Conservation (phyloP, 2,329 filamentous ascomycete genomes). For the Penicillium janthinellum region DNA sequence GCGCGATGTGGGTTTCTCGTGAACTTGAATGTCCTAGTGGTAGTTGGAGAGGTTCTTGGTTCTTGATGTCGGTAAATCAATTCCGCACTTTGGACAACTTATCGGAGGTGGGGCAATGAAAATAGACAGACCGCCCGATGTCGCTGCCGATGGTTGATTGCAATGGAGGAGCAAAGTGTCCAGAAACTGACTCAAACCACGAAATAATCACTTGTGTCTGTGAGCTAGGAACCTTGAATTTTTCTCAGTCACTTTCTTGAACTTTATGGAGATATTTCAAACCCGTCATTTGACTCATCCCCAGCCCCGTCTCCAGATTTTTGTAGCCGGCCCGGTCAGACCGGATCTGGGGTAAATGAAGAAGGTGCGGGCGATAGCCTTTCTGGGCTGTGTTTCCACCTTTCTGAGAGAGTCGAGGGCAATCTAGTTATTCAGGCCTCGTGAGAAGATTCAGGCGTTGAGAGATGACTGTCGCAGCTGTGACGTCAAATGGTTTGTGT, state of each 20-base stretch:
- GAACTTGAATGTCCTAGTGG: not conserved
- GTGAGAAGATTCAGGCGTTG: not conserved
- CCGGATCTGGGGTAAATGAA: not conserved
- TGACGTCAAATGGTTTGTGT: not conserved
- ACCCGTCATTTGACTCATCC: not conserved
- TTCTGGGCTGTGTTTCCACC: too few relatives aligned
- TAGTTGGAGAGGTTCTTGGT: not conserved
- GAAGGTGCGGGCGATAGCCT: too few relatives aligned
- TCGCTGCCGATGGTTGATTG: not conserved
- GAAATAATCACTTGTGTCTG: not conserved
- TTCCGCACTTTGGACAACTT: conserved; percentile 10
- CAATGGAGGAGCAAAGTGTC: not conserved
- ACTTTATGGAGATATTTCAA: not conserved
- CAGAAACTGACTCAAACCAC: too few relatives aligned
- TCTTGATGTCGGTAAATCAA: conserved; percentile 2
- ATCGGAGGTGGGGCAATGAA: conserved; percentile 16
- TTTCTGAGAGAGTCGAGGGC: too few relatives aligned
- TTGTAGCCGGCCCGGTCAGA: conserved; percentile 4
- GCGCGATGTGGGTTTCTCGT: not conserved
- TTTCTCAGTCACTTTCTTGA: not conserved
- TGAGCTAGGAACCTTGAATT: not conserved
- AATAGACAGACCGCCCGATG: conserved; percentile 3
- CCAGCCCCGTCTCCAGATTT: not conserved
- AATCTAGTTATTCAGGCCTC: too few relatives aligned
- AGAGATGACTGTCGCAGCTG: not conserved